phyloP scores from a whole-genome alignment of 1,139 yeast species.

The Suhomyces coccinellae region DNA sequence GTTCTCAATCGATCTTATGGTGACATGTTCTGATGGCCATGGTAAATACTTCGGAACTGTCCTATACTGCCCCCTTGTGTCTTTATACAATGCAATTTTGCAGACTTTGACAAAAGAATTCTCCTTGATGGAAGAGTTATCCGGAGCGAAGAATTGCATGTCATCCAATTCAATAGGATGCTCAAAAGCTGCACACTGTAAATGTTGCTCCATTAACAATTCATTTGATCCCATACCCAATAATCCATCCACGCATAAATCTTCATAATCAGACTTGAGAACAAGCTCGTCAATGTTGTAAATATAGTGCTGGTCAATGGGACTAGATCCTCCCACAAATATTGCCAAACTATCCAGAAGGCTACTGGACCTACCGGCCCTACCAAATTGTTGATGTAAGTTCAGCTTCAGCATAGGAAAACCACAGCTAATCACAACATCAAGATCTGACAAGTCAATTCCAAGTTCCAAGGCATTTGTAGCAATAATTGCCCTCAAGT shows the following conservation, averaged over 20 bases:
- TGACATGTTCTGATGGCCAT: conserved; percentile 73
- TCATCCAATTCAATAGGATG: conserved; percentile 62
- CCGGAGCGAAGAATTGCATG: conserved; percentile 50
- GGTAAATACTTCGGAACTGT: conserved; percentile 65
- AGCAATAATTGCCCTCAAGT: conserved; percentile 81
- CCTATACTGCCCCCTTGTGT: conserved; percentile 57
- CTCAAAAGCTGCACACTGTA: conserved; percentile 95
- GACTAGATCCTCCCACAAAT: conserved; percentile 80
- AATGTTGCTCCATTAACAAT: conserved; percentile 67
- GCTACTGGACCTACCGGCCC: conserved; percentile 86
- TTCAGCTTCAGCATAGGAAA: conserved; percentile 86
- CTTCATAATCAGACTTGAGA: conserved; percentile 42
- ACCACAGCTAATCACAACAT: conserved; percentile 89
- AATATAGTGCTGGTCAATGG: conserved; percentile 84
- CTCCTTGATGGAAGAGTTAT: conserved; percentile 18
- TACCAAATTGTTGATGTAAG: conserved; percentile 92
- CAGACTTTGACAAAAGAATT: conserved; percentile 38
- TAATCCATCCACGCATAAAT: conserved; percentile 43
- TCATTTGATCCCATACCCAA: conserved; percentile 36
- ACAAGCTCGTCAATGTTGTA: conserved; percentile 66
- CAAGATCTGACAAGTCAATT: conserved; percentile 88
- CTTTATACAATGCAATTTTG: conserved; percentile 45
- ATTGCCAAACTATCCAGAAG: conserved; percentile 67
- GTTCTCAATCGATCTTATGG: conserved; percentile 82
- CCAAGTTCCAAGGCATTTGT: conserved; percentile 96